phyloP scores from a whole-genome alignment of 331 rosid species.

The Arachis monticola region DNA sequence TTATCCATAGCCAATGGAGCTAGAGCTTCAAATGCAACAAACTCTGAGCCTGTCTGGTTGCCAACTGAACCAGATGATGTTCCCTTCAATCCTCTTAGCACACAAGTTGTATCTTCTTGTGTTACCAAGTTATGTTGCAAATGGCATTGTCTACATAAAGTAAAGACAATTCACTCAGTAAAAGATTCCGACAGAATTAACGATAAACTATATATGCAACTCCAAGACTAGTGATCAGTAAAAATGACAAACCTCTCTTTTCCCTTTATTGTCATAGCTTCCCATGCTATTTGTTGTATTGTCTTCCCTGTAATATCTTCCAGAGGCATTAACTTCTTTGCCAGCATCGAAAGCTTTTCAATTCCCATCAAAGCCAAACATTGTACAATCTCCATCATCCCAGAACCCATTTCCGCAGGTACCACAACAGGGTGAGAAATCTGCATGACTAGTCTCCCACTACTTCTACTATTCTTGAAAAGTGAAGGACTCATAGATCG shows the following conservation, averaged over 20 bases:
- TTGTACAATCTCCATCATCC: conserved; percentile 77
- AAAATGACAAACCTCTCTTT: conserved; percentile 57
- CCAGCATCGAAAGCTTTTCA: conserved; percentile 93
- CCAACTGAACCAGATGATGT: conserved; percentile 44
- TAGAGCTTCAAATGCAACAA: conserved; percentile 87
- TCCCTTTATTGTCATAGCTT: conserved; percentile 63
- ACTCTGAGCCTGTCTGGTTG: conserved; percentile 54
- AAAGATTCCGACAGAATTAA: conserved; percentile 2
- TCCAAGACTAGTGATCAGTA: conserved; percentile 25
- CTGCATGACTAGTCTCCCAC: conserved; percentile 81
- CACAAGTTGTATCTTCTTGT: conserved; percentile 42
- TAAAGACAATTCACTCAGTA: conserved; percentile 24
- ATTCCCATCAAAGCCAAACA: conserved; percentile 80
- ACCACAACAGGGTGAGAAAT: conserved; percentile 89
- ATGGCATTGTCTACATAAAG: conserved; percentile 56
- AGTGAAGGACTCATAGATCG: conserved; percentile 81
- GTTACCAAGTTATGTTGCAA: conserved; percentile 54
- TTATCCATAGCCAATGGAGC: conserved; percentile 91
- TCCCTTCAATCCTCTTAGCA: conserved; percentile 44
- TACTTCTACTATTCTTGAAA: conserved; percentile 63
- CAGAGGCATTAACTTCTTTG: conserved; percentile 85
- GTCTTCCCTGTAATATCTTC: conserved; percentile 93
- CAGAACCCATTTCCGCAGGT: conserved; percentile 96
- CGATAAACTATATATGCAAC: conserved; percentile 9
- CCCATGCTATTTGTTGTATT: conserved; percentile 89